Conservation (phyloP, 140 eudicot genomes). For the Senecio squalidus region DNA sequence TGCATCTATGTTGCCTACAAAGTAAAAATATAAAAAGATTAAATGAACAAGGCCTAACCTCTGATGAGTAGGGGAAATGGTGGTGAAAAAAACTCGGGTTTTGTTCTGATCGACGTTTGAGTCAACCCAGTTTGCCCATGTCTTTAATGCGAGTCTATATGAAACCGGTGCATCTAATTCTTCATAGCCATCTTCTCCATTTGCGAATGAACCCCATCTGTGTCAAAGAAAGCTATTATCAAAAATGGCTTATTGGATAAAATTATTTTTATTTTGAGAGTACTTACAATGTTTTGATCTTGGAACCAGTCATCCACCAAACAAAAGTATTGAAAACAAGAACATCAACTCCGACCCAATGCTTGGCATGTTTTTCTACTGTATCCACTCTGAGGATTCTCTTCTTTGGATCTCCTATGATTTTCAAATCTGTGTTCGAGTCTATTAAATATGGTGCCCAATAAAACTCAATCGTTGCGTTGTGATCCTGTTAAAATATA, state of each 20-base stretch:
- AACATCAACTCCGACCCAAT: conserved; percentile 76
- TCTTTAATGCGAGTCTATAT: conserved; percentile 69
- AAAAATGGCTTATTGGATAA: neutral
- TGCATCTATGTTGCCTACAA: neutral
- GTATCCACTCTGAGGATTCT: conserved; percentile 80
- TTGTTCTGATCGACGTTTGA: conserved; percentile 59
- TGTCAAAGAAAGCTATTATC: neutral
- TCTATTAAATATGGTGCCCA: conserved; percentile 92
- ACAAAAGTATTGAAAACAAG: conserved; percentile 89
- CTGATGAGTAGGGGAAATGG: conserved; percentile 96
- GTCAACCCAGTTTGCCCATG: conserved; percentile 99
- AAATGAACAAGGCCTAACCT: conserved; percentile 35
- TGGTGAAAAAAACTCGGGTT: conserved; percentile 82
- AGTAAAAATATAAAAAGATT: neutral
- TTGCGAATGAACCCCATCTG: conserved; percentile 96
- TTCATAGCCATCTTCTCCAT: conserved; percentile 88
- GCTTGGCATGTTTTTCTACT: conserved; percentile 65
- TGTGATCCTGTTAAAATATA: conserved; percentile 51
- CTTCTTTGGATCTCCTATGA: conserved; percentile 73
- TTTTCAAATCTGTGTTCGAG: conserved; percentile 61
- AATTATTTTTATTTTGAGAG: neutral
- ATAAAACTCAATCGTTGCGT: conserved; percentile 88
- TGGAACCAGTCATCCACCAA: conserved; percentile 96
- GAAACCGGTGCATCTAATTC: conserved; percentile 75
- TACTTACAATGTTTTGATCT: conserved; percentile 69